Conservation (phyloP, 140 eudicot genomes). For the Senecio squalidus region DNA sequence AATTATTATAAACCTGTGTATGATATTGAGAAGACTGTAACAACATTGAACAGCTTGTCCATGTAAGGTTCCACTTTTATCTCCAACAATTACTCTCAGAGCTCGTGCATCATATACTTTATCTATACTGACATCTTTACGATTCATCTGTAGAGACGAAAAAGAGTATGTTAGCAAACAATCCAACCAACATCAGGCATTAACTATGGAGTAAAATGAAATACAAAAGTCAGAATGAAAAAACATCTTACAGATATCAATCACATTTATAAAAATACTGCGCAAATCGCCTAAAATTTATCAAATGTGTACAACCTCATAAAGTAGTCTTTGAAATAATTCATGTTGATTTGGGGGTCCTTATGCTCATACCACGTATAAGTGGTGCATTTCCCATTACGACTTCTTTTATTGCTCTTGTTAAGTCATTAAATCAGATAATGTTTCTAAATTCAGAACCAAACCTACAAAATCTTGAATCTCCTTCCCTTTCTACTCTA, state of each 20-base stretch:
- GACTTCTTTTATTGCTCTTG: no score
- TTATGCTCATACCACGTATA: no score
- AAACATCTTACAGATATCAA: not conserved
- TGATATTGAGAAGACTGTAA: constrained; percentile 74
- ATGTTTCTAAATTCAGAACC: no score
- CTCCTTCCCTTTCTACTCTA: no score
- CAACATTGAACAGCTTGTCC: constrained; percentile 89
- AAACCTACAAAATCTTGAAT: no score
- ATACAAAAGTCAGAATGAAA: not conserved
- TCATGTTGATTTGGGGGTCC: no score
- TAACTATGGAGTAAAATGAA: not conserved
- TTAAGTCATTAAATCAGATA: no score
- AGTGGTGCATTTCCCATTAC: no score
- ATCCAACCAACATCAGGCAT: constrained; percentile 9
- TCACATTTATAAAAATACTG: no score
- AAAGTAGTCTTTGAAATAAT: no score
- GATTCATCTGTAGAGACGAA: constrained; percentile 63
- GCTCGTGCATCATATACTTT: constrained; percentile 96
- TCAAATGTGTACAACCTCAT: no score
- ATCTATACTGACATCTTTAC: constrained; percentile 70
- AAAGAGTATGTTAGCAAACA: constrained; percentile 16
- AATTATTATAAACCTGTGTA: constrained; percentile 59
- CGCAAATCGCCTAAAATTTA: no score
- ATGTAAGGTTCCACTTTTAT: constrained; percentile 84
- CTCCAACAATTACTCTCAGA: constrained; percentile 86